phyloP scores from a whole-genome alignment of 106 monocot genomes.

The Dendrobium catenatum region DNA sequence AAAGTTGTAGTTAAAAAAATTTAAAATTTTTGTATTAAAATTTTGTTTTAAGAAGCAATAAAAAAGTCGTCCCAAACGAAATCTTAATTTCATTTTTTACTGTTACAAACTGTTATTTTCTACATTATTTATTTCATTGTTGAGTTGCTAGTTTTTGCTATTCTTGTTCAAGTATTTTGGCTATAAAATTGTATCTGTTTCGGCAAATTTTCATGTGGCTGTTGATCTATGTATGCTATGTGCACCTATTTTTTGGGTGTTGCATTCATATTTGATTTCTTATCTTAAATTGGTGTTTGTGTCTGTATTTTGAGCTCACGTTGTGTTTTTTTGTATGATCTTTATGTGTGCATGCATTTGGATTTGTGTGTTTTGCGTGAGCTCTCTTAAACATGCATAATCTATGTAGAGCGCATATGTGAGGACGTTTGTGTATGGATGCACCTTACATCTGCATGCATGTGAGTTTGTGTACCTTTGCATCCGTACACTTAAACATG shows the following conservation, averaged over 20 bases:
- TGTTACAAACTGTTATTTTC: background rate
- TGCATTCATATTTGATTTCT: background rate
- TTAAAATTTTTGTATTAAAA: no score
- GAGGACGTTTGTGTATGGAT: background rate
- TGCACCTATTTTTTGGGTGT: background rate
- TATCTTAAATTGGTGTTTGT: no score
- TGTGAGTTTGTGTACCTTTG: background rate
- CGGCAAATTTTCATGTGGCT: background rate
- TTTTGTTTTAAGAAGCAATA: no score
- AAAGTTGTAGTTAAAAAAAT: no score
- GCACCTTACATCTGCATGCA: background rate
- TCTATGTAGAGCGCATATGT: background rate
- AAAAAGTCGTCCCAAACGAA: no score
- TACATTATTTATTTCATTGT: background rate
- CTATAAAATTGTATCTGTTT: background rate
- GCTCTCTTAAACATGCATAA: background rate
- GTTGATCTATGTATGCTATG: background rate
- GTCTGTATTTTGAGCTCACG: no score
- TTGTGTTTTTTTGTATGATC: background rate
- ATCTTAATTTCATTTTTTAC: background rate
- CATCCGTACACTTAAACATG: background rate
- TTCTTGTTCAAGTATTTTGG: background rate
- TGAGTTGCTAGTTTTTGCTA: background rate
- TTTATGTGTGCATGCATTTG: background rate
- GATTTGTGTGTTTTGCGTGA: no score